phyloP scores from a whole-genome alignment of 2,329 filamentous ascomycete genomes.

The Exophiala lecanii-corni region DNA sequence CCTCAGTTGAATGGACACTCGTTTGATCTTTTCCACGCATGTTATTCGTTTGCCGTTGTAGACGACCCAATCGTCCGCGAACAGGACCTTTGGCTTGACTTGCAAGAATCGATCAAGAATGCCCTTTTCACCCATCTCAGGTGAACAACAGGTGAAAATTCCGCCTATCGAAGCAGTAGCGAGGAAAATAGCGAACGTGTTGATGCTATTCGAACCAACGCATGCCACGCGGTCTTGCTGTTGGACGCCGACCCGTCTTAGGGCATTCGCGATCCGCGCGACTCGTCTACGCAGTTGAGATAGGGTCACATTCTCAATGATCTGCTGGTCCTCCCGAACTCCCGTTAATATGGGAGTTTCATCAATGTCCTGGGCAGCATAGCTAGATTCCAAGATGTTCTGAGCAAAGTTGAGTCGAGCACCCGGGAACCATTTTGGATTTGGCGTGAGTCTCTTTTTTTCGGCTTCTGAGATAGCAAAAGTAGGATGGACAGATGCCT shows the following conservation, averaged over 20 bases:
- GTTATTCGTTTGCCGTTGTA: slow-evolving; percentile 68
- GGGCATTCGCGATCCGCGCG: slow-evolving; percentile 57
- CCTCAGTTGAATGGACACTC: background rate
- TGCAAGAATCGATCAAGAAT: slow-evolving; percentile 69
- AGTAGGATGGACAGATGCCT: slow-evolving; percentile 37
- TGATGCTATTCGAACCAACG: slow-evolving; percentile 4
- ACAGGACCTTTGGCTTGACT: slow-evolving; percentile 71
- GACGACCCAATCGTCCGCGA: slow-evolving; percentile 72
- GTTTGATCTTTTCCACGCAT: slow-evolving; percentile 1
- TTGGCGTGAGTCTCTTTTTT: slow-evolving; percentile 19
- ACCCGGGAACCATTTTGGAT: slow-evolving; percentile 74
- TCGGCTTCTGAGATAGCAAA: too few relatives aligned
- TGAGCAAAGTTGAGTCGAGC: slow-evolving; percentile 71
- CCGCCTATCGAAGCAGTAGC: slow-evolving; percentile 64
- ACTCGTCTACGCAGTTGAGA: slow-evolving; percentile 57
- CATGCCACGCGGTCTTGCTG: slow-evolving; percentile 58
- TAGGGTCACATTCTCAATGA: slow-evolving; percentile 56
- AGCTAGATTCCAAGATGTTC: slow-evolving; percentile 61
- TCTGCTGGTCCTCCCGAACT: slow-evolving; percentile 38
- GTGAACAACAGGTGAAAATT: slow-evolving; percentile 69
- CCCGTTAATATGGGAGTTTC: slow-evolving; percentile 65
- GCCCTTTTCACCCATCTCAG: slow-evolving; percentile 76
- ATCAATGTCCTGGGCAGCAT: slow-evolving; percentile 59
- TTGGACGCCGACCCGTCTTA: slow-evolving; percentile 59
- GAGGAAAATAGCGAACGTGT: background rate